phyloP scores from a whole-genome alignment of 75 land plant genomes.

The Azolla pinnata region DNA sequence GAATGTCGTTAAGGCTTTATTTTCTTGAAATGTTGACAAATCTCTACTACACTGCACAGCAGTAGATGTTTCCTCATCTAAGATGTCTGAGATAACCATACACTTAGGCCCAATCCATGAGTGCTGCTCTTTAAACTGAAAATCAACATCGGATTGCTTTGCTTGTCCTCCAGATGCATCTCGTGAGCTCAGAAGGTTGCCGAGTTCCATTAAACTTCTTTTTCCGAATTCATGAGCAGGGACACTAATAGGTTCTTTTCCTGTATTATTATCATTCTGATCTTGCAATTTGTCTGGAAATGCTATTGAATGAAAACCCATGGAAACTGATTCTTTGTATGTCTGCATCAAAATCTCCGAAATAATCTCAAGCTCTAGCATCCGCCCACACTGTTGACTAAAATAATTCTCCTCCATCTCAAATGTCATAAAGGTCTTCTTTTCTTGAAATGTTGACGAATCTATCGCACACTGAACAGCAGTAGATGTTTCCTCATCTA shows the following conservation, averaged over 20 bases:
- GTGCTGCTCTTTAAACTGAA: too few species aligned
- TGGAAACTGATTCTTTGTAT: not conserved
- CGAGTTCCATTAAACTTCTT: conserved; percentile 1
- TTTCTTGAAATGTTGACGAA: too few species aligned
- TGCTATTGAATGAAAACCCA: not conserved
- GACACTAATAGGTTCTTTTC: not conserved
- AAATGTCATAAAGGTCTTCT: not conserved
- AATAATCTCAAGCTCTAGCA: not conserved
- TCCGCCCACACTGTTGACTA: not conserved
- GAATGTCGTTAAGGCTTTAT: not conserved
- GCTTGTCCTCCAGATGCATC: not conserved
- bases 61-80: too few species aligned
- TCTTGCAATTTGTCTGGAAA: not conserved
- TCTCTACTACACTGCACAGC: too few species aligned
- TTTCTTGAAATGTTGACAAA: too few species aligned
- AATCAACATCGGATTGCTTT: not conserved
- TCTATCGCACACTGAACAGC: too few species aligned
- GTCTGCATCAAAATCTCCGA: not conserved
- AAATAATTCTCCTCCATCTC: not conserved
- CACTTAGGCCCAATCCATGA: too few species aligned
- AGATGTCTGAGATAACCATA: too few species aligned
- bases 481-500: too few species aligned
- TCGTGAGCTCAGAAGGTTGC: not conserved
- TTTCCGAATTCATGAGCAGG: not conserved
- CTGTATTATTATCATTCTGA: conserved; percentile 1